Evolutionary conservation across 2,329 filamentous ascomycete genomes (phyloP).

Genomic region (Monosporascus sp.): DNA sequence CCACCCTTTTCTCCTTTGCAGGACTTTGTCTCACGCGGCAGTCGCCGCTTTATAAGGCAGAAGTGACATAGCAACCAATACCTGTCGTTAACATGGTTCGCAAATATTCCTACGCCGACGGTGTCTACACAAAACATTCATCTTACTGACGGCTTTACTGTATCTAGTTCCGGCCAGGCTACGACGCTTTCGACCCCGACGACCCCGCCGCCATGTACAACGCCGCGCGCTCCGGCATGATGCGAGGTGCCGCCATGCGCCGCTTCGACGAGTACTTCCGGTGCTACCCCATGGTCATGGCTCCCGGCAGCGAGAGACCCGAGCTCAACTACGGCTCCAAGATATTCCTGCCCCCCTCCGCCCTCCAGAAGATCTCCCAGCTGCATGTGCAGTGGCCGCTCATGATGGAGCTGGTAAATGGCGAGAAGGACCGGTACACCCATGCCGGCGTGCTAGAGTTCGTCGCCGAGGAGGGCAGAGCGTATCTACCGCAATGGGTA

Average conservation of each 20-base stretch:
- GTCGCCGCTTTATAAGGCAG: background rate
- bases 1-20: background rate
- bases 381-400: constrained; percentile 97
- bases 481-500: constrained; percentile 95
- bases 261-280: constrained; percentile 98
- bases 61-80: background rate
- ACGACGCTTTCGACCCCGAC: constrained; percentile 39
- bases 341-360: constrained; percentile 93
- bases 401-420: constrained; percentile 93
- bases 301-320: constrained; percentile 81
- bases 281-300: constrained; percentile 93
- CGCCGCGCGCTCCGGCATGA: constrained; percentile 38
- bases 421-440: constrained; percentile 70
- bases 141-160: constrained; percentile 7
- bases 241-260: constrained; percentile 50
- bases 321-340: constrained; percentile 96
- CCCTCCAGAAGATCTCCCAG: constrained; percentile 92
- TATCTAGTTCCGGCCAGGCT: constrained; percentile 29
- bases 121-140: background rate
- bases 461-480: constrained; percentile 92
- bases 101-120: constrained; percentile 2
- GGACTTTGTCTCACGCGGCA: background rate
- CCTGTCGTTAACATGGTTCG: constrained; percentile 6
- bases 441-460: constrained; percentile 97
- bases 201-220: constrained; percentile 46